Evolutionary conservation across 768 basidiomycete genomes (phyloP), one percentile per base, ranked within the genome.

Genomic region (Boletus pseudo-olivaceus): DNA sequence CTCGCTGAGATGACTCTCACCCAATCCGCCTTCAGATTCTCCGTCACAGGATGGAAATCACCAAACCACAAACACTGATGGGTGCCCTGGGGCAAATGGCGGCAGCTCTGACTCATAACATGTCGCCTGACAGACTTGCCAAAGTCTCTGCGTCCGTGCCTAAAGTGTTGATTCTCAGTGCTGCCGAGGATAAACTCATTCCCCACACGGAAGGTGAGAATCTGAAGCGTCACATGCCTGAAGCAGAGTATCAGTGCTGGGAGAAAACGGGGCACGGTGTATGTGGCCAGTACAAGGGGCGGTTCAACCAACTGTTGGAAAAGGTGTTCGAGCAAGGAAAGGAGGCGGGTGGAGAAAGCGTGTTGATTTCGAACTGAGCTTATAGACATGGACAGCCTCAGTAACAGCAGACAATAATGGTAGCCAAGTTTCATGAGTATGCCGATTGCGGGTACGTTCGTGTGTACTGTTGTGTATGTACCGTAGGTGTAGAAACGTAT

Each of bases 21-120:
- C 34, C 35, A 33, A 38, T 47, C 23, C 30, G 19, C 40, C n/a
- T 51, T 35, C 47, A 90, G 86, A 54, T 60, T 3, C 76, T 76
- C 59, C 66, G 73, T 38, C 69, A 64, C 17, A 82, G 85, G 19
- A 70, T 82, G 17, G 59, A 67, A 5, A 70, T 79, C 7, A 83
- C 85, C 2, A 78, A 76, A 33, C 81, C 80, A 3, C 91, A 90
- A 59, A 73, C 71, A 3, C 66, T 84, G 48, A 55, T 80, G 17
- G 90, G 90, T 0, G 71, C 80, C 27, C 53, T 93, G 15, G 89
- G 86, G 11, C 92, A 93, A 67, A 83, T 88, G 81, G 75, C 73
- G 14, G 88, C 90, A 1, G 83, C 63, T 0, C 57, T 88, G 1
- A 86, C 84, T 0, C 89, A 92, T 63, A 63, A 77, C 49, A 82